phyloP scores from a whole-genome alignment of 2,329 filamentous ascomycete genomes.

The Cercospora citrullina region DNA sequence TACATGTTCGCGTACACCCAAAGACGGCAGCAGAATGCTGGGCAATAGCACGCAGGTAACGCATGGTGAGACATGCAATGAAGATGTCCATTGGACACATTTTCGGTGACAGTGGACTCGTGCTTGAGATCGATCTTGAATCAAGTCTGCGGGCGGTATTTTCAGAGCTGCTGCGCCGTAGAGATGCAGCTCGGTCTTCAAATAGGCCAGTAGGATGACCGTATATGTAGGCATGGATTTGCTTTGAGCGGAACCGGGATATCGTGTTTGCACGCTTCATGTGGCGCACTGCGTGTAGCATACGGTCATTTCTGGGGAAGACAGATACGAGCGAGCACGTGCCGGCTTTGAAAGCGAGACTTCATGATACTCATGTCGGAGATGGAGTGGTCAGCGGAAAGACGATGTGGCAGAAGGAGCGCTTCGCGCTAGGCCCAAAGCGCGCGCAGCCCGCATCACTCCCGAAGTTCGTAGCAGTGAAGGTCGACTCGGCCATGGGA shows the following conservation, averaged over 20 bases:
- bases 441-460: background rate
- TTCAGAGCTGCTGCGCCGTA: constrained; percentile 11
- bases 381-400: background rate
- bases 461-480: background rate
- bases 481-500: background rate
- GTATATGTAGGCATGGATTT: constrained; percentile 11
- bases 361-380: background rate
- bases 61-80: background rate
- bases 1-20: background rate
- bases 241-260: background rate
- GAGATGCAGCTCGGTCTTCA: background rate
- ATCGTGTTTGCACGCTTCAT: background rate
- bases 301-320: background rate
- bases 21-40: no score
- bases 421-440: background rate
- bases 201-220: constrained; percentile 7
- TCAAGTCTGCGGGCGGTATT: background rate
- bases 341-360: background rate
- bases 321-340: background rate
- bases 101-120: background rate
- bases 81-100: background rate
- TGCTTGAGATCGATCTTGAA: background rate
- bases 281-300: background rate
- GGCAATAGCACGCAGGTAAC: background rate
- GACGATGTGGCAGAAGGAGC: background rate